Conservation (phyloP, 2,329 filamentous ascomycete species). For the Escovopsis sp. region DNA sequence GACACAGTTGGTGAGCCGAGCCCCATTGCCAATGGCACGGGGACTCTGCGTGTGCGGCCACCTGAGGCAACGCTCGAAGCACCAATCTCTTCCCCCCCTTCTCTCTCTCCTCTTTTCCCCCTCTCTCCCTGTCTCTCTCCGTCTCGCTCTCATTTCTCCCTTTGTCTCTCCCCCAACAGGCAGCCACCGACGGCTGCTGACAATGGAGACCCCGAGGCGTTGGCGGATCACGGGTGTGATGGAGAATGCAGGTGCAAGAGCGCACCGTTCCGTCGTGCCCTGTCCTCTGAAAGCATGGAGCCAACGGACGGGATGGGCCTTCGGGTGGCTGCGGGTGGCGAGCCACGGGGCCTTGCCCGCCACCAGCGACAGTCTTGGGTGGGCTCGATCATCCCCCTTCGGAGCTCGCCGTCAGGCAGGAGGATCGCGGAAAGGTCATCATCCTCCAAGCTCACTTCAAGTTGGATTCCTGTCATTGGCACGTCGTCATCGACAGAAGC, state of each 20-base stretch:
- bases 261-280: conserved; percentile 18
- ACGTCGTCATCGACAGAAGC: no score
- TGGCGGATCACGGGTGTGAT: conserved; percentile 16
- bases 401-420: no score
- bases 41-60: not conserved
- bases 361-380: not conserved
- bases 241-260: conserved; percentile 19
- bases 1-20: not conserved
- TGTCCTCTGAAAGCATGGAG: conserved; percentile 4
- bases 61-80: no score
- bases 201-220: conserved; percentile 6
- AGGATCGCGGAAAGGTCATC: no score
- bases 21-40: not conserved
- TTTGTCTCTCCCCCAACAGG: not conserved
- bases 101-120: no score
- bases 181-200: not conserved
- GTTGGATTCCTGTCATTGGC: no score
- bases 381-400: no score
- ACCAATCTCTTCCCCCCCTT: no score
- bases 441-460: no score
- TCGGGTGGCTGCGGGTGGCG: not conserved
- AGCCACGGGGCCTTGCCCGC: not conserved
- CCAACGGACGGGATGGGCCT: conserved; percentile 1
- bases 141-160: no score
- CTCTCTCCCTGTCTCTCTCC: no score